A percentile compares a stretch with the other conserved stretches of the same genome.
Conservation (phyloP, 257 asterid genomes). For the Plantago elongata region DNA sequence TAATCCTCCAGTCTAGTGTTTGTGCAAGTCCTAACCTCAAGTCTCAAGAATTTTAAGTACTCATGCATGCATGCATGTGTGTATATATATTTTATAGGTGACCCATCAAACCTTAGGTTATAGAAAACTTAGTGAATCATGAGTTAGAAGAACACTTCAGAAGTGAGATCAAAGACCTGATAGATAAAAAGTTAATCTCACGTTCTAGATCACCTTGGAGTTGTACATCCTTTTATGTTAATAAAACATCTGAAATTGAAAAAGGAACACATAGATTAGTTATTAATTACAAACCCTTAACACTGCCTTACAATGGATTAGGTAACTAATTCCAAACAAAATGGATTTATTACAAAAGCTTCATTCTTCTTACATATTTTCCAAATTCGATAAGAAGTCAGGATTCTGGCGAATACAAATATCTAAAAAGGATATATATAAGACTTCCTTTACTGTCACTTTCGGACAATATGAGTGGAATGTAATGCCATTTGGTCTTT, state of each 20-base stretch:
- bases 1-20: too few species aligned
- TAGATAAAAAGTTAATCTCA: neutral
- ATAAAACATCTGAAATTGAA: neutral
- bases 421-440: slow-evolving; percentile 5
- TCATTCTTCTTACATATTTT: neutral
- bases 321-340: neutral
- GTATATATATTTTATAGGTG: too few species aligned
- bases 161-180: neutral
- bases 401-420: slow-evolving; percentile 1
- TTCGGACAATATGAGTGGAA: slow-evolving; percentile 9
- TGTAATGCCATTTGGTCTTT: slow-evolving; percentile 3
- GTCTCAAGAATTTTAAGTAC: too few species aligned
- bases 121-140: too few species aligned
- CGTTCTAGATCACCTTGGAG: neutral
- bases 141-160: neutral
- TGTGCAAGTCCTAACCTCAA: too few species aligned
- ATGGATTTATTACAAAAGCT: neutral
- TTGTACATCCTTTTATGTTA: neutral
- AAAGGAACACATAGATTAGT: neutral
- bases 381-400: neutral
- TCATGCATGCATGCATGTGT: too few species aligned
- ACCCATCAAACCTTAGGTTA: too few species aligned
- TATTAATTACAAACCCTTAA: neutral
- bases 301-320: neutral
- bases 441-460: slow-evolving; percentile 1